Evolutionary conservation across 2,329 filamentous ascomycete species (phyloP), one percentile per base, ranked within the genome.

Genomic region (Drechslerella coelobrocha): DNA sequence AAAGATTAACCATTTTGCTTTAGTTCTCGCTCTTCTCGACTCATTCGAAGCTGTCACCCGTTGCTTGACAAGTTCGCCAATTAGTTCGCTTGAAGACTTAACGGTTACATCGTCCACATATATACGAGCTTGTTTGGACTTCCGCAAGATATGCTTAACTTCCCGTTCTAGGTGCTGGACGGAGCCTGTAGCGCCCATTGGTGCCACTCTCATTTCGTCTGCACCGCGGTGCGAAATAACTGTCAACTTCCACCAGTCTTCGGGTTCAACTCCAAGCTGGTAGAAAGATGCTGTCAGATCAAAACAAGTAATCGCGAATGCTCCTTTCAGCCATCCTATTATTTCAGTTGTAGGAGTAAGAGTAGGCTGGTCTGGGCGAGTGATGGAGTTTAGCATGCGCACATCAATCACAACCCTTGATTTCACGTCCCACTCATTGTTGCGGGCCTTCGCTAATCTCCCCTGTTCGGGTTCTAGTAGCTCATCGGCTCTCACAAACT

Each of bases 201-300:
- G 41, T 8, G 41, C 41, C 6, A 45, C 41, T 6, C 17, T 6
- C 41, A 45, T 45, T 21, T 45, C 14, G 19, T 45, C 41, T n/a
- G 41, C 41, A 7, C 41, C 41, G 6, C 41, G 7, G n/a, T 45
- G 41, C 7, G 41, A 45, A 17, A 45, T 45, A n/a, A 45, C 41
- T n/a, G 41, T 45, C 19, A 45, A n/a, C 17, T 45, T 45, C 41
- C 41, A 45, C 7, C n/a, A 45, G 19, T 45, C 41, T 7, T 45
- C 7, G 7, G 41, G 41, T 6, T n/a, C 41, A 6, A 45, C 41
- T 6, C 7, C 41, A 6, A 45, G n/a, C 41, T 45, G 41, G 41
- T 45, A 45, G n/a, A 45, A 45, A 6, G 41, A 45, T 45, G 41
- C 41, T 6, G 41, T 45, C 41, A 45, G 14, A 17, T 45, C 41